These are phyloP conservation scores for Rauvolfia tetraphylla DNA, from an alignment of 257 asterid genomes.

Conservation along the genomic window DNA sequence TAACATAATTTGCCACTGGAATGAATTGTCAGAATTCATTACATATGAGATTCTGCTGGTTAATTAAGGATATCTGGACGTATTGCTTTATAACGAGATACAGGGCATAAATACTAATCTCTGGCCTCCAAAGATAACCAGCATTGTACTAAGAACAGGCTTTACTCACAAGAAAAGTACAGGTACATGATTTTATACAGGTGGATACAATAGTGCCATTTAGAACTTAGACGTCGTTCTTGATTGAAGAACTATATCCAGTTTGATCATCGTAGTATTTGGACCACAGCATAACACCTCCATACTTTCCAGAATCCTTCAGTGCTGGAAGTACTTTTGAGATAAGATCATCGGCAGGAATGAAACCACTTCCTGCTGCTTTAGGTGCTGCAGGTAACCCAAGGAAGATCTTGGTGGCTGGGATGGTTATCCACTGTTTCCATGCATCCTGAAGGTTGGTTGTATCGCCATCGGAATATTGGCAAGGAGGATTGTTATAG, in stretches of 20 bases:
- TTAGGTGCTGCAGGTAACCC: conserved; percentile 28
- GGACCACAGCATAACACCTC: conserved; percentile 33
- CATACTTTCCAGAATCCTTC: conserved; percentile 19
- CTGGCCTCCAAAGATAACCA: not conserved
- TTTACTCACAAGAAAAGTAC: not conserved
- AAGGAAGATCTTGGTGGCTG: conserved; percentile 20
- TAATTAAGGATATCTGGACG: not conserved
- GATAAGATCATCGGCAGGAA: conserved; percentile 20
- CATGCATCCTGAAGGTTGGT: conserved; percentile 29
- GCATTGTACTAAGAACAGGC: not conserved
- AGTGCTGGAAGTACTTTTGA: conserved; percentile 23
- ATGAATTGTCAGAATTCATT: not conserved
- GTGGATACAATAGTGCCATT: not conserved
- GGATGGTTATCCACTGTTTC: conserved; percentile 27
- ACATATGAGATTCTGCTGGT: not conserved
- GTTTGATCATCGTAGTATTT: conserved; percentile 30
- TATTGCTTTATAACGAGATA: not conserved
- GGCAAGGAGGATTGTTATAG: conserved; percentile 45
- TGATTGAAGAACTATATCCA: conserved; percentile 25
- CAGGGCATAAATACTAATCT: not conserved
- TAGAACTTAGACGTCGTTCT: conserved; percentile 18
- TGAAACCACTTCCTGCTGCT: conserved; percentile 32
- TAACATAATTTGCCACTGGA: not conserved
- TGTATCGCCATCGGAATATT: conserved; percentile 16
- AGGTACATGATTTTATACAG: not conserved